phyloP scores from a whole-genome alignment of 805 yeast species.

The Cyberlindnera maritima region DNA sequence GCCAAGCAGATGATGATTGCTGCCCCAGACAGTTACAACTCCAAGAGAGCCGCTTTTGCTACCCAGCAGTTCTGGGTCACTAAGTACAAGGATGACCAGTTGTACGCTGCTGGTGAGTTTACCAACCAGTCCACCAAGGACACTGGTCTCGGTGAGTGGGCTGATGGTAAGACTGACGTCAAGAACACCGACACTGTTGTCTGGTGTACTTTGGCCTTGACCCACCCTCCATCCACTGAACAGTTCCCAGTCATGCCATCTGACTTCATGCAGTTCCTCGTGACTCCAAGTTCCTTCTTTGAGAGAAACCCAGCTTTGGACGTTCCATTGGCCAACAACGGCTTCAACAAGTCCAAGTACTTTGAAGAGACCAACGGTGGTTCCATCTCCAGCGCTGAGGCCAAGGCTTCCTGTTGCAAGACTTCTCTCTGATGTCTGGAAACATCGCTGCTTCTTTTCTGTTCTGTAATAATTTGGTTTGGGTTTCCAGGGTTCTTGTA shows the following conservation, averaged over 20 bases:
- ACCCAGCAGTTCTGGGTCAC: conserved; percentile 83
- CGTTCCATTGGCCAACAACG: conserved; percentile 67
- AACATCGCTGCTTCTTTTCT: not conserved
- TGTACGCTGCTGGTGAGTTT: conserved; percentile 82
- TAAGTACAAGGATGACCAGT: conserved; percentile 67
- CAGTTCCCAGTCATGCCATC: conserved; percentile 92
- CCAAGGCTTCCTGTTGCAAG: conserved; percentile 21
- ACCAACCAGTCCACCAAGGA: conserved; percentile 75
- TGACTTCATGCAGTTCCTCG: conserved; percentile 66
- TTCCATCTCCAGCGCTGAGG: conserved; percentile 10
- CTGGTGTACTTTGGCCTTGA: conserved; percentile 80
- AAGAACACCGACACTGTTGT: conserved; percentile 75
- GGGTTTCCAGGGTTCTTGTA: not conserved
- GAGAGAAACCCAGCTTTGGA: conserved; percentile 76
- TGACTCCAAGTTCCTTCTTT: conserved; percentile 73
- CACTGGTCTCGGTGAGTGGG: conserved; percentile 71
- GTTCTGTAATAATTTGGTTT: not conserved
- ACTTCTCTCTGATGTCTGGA: conserved; percentile 13
- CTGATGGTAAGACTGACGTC: conserved; percentile 61
- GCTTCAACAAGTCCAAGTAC: conserved; percentile 51
- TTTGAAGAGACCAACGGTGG: conserved; percentile 18
- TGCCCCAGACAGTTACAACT: conserved; percentile 57
- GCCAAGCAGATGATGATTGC: conserved; percentile 77
- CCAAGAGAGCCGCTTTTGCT: conserved; percentile 70
- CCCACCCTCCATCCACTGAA: conserved; percentile 80